Evolutionary conservation across 768 basidiomycete genomes (phyloP).

Genomic region (Boletus reticuloceps): DNA sequence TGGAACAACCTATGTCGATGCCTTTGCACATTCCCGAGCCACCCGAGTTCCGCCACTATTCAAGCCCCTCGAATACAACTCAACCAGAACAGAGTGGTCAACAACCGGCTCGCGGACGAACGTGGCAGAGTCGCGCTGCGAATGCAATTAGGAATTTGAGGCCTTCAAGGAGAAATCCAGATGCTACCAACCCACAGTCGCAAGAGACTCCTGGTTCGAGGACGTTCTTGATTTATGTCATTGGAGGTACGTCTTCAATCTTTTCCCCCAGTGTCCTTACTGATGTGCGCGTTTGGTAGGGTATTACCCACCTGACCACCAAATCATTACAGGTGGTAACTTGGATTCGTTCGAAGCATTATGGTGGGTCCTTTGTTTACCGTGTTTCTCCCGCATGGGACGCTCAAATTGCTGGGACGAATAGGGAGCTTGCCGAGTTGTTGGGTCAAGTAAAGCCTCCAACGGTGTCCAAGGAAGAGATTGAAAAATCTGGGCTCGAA

Average conservation of each 20-base stretch:
- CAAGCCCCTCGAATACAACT: constrained; percentile 9
- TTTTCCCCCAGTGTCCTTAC: background rate
- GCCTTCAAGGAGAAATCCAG: constrained; percentile 31
- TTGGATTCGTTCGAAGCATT: constrained; percentile 80
- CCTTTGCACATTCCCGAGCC: constrained; percentile 30
- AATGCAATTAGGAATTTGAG: constrained; percentile 57
- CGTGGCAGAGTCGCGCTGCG: constrained; percentile 64
- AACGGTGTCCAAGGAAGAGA: constrained; percentile 79
- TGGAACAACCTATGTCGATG: constrained; percentile 23
- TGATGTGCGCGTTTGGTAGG: constrained; percentile 42
- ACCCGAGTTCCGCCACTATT: constrained; percentile 16
- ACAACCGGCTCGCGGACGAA: constrained; percentile 33
- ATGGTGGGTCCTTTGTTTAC: constrained; percentile 45
- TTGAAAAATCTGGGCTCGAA: constrained; percentile 79
- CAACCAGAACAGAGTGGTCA: constrained; percentile 16
- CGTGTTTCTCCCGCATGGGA: background rate
- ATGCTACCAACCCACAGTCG: constrained; percentile 20
- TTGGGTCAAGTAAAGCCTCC: constrained; percentile 81
- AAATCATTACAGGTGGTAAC: constrained; percentile 77
- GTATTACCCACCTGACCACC: constrained; percentile 91
- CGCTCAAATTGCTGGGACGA: background rate
- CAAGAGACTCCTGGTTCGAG: constrained; percentile 32
- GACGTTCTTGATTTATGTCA: constrained; percentile 89
- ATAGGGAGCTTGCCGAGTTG: constrained; percentile 78
- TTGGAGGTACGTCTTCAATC: constrained; percentile 54